Evolutionary conservation across 768 basidiomycete species (phyloP).

Genomic region (Macrocybe gigantea): DNA sequence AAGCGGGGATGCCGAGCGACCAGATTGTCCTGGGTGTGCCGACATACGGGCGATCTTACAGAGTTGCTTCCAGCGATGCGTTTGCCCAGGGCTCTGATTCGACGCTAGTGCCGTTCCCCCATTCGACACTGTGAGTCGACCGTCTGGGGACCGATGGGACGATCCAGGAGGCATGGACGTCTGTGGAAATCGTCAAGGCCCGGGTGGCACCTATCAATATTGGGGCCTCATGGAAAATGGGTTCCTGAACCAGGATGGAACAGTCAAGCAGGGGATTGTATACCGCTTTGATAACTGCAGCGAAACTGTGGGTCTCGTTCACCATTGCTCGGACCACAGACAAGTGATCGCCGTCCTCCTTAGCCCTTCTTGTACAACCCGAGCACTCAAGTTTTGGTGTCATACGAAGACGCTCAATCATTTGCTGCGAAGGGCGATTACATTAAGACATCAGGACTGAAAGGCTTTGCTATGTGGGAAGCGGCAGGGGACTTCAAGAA

Average conservation of each 20-base stretch:
- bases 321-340: background rate
- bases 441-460: conserved; percentile 46
- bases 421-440: conserved; percentile 58
- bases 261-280: conserved; percentile 35
- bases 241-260: conserved; percentile 43
- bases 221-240: conserved; percentile 55
- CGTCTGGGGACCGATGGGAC: conserved; percentile 54
- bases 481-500: conserved; percentile 61
- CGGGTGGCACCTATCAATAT: conserved; percentile 56
- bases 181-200: conserved; percentile 51
- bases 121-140: conserved; percentile 40
- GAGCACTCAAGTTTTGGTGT: conserved; percentile 47
- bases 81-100: conserved; percentile 21
- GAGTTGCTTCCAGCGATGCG: conserved; percentile 28
- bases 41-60: conserved; percentile 78
- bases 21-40: conserved; percentile 81
- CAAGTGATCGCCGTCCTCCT: conserved; percentile 3
- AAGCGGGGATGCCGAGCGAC: conserved; percentile 68
- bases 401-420: conserved; percentile 60
- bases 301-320: conserved; percentile 50
- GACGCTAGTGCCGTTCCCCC: conserved; percentile 38
- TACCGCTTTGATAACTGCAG: conserved; percentile 62
- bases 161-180: conserved; percentile 39
- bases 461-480: conserved; percentile 71
- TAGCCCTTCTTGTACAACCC: conserved; percentile 68